phyloP scores from a whole-genome alignment of 2,329 filamentous ascomycete species.

The Curvularia hawaiiensis region DNA sequence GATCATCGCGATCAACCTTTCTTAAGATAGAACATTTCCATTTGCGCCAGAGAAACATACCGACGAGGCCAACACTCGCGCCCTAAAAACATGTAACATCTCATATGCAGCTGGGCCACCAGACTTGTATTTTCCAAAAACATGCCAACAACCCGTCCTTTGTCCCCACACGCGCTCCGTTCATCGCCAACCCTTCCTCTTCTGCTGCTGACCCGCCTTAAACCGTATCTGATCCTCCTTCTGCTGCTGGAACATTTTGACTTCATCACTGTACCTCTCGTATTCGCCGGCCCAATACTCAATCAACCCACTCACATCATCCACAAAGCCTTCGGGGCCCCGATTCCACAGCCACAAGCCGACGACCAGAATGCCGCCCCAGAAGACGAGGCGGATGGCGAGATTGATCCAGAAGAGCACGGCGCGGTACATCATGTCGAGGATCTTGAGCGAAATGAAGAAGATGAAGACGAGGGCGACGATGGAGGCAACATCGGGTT shows the following conservation, averaged over 20 bases:
- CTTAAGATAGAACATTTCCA: not conserved
- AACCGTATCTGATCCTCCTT: conserved; percentile 35
- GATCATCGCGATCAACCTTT: not conserved
- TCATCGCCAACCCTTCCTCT: conserved; percentile 21
- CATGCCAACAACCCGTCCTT: not conserved
- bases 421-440: conserved; percentile 72
- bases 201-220: conserved; percentile 27
- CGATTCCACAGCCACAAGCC: conserved; percentile 64
- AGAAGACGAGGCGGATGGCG: conserved; percentile 66
- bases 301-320: conserved; percentile 57
- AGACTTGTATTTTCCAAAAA: not conserved
- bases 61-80: not conserved
- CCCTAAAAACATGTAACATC: not conserved
- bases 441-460: conserved; percentile 67
- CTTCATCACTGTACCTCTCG: conserved; percentile 40
- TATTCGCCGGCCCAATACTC: conserved; percentile 49
- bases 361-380: conserved; percentile 61
- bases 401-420: conserved; percentile 80
- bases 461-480: conserved; percentile 64
- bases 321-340: conserved; percentile 67
- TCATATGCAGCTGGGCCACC: not conserved
- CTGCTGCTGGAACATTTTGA: conserved; percentile 31
- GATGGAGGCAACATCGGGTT: conserved; percentile 58
- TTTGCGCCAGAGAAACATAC: conserved; percentile 4
- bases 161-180: not conserved